Evolutionary conservation across 768 basidiomycete genomes (phyloP).

Genomic region (Macrolepiota fuliginosa): DNA sequence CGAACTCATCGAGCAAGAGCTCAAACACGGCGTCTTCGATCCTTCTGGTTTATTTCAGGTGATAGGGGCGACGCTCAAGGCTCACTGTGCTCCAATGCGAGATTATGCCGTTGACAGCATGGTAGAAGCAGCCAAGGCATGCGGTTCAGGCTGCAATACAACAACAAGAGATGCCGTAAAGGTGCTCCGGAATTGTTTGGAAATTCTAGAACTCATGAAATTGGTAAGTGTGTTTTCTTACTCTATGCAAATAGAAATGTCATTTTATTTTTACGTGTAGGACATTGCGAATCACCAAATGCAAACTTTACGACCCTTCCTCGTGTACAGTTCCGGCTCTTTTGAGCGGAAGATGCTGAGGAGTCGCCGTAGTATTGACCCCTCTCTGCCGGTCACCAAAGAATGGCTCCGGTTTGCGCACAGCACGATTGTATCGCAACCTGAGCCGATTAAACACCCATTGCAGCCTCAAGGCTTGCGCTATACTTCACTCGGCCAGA

Average conservation of each 20-base stretch:
- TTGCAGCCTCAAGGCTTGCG: constrained; percentile 39
- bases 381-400: constrained; percentile 53
- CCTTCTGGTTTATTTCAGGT: constrained; percentile 73
- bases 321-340: constrained; percentile 73
- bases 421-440: constrained; percentile 37
- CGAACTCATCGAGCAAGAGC: constrained; percentile 77
- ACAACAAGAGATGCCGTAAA: constrained; percentile 63
- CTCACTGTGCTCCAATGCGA: constrained; percentile 92
- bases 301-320: constrained; percentile 87
- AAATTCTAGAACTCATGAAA: constrained; percentile 94
- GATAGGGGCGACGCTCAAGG: constrained; percentile 80
- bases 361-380: constrained; percentile 43
- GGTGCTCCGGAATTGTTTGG: constrained; percentile 81
- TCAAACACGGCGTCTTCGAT: constrained; percentile 74
- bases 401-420: constrained; percentile 64
- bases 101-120: constrained; percentile 82
- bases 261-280: constrained; percentile 38
- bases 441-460: constrained; percentile 41
- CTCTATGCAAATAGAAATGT: constrained; percentile 9
- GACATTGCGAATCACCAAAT: constrained; percentile 97
- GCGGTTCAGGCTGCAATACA: constrained; percentile 52
- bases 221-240: constrained; percentile 53
- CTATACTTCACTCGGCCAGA: constrained; percentile 46
- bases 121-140: constrained; percentile 65
- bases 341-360: constrained; percentile 81